Evolutionary conservation across 1,139 yeast genomes (phyloP), one percentile per base, ranked within the genome.

Genomic region (Yamadazyma sp.): DNA sequence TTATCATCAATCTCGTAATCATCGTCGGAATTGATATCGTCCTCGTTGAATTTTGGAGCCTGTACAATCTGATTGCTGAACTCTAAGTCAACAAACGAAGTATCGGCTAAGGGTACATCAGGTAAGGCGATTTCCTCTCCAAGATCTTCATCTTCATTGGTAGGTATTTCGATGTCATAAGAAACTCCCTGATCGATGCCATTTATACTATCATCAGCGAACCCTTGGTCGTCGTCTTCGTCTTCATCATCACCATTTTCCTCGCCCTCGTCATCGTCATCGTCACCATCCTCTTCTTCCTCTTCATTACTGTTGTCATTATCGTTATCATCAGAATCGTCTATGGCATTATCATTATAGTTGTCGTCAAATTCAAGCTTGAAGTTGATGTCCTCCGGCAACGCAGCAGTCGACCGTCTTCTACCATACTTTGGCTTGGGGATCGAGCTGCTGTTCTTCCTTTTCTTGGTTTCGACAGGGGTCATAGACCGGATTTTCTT

Each of bases 1-100:
- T 83, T 83, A 51, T 82, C 85, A 55, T 83, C 89, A 45, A 83
- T 79, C 53, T 83, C 87, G 54, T 81, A 77, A 53, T 78, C 83
- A 9, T 77, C 87, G 44, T 83, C 89, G 0, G 88, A 80, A 48
- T 76, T 71, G 24, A 76, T 54, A 36, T 77, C 83, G 26, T 72
- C 76, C 15, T 75, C 81, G 37, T 69, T 67, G 43, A 77, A 62
- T 45, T 70, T 73, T 2, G 83, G 82, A 1, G 76, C 81, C 41
- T 68, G 68, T 16, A 68, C 54, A 29, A 62, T 58, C 38, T 66
- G 69, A 33, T 62, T 47, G 41, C 65, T 69, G 44, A 69, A 72
- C 20, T 69, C 71, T 40, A 65, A 65, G 34, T 66, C 68, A 34
- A 53, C 42, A 34, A 46, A 41, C 22, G 45, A 37, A 24, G 44